Conservation (phyloP, 2,329 filamentous ascomycete species). For the Monosporascus cannonballus region DNA sequence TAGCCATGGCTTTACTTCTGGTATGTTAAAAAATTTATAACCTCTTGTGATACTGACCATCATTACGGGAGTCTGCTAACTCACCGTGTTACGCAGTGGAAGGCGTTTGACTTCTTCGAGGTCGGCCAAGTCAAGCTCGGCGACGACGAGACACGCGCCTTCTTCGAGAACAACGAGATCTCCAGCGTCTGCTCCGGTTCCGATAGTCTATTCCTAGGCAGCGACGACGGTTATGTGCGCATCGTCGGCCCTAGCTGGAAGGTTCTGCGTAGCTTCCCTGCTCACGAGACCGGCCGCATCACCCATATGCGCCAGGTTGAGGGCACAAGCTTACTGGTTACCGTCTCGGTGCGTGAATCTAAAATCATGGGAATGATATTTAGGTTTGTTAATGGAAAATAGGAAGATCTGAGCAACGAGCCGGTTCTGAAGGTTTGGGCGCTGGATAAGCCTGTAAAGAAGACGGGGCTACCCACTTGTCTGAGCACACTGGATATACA, state of each 20-base stretch:
- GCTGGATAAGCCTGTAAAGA: conserved; percentile 88
- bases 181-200: conserved; percentile 81
- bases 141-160: conserved; percentile 70
- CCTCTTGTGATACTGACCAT: background rate
- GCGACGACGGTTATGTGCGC: conserved; percentile 76
- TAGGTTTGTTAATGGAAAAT: conserved; percentile 26
- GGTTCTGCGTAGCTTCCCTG: conserved; percentile 77
- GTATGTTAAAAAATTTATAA: conserved; percentile 10
- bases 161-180: conserved; percentile 78
- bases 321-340: conserved; percentile 79
- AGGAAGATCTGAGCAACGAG: conserved; percentile 82
- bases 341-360: conserved; percentile 52
- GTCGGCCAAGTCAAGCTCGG: conserved; percentile 75
- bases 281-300: conserved; percentile 73
- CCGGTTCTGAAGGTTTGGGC: conserved; percentile 97
- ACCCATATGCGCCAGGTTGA: conserved; percentile 91
- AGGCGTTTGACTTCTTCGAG: conserved; percentile 99
- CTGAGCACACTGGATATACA: conserved; percentile 79
- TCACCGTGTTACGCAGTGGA: conserved; percentile 62
- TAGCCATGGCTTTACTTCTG: conserved; percentile 28
- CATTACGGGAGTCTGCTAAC: conserved; percentile 7
- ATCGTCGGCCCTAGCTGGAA: conserved; percentile 87
- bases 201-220: conserved; percentile 84
- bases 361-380: background rate
- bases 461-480: conserved; percentile 82